Evolutionary conservation across 2,329 filamentous ascomycete genomes (phyloP).

Genomic region (Catunica adiposa): DNA sequence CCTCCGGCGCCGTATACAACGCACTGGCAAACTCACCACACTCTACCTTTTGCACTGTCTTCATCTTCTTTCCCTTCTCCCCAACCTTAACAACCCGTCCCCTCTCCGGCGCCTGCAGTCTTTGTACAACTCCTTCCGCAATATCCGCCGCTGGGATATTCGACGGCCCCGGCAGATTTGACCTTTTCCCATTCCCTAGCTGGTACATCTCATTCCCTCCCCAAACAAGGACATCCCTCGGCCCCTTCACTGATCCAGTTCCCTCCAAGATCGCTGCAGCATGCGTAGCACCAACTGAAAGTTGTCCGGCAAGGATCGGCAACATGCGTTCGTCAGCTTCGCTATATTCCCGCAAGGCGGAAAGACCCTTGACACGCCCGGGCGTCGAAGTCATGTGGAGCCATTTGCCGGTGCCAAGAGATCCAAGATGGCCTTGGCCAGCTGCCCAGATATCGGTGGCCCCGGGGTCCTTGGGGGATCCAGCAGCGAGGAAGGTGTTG

Average conservation of each 20-base stretch:
- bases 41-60: slow-evolving; percentile 72
- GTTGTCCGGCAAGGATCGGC: slow-evolving; percentile 58
- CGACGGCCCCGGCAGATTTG: slow-evolving; percentile 56
- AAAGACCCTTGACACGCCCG: slow-evolving; percentile 67
- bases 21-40: slow-evolving; percentile 71
- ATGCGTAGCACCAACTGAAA: slow-evolving; percentile 68
- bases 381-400: slow-evolving; percentile 68
- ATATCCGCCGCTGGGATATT: slow-evolving; percentile 66
- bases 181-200: slow-evolving; percentile 77
- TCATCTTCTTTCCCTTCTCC: slow-evolving; percentile 49
- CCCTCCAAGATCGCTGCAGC: slow-evolving; percentile 72
- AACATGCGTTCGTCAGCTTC: slow-evolving; percentile 49
- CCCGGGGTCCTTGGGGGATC: slow-evolving; percentile 29
- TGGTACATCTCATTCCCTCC: slow-evolving; percentile 91
- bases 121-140: slow-evolving; percentile 42
- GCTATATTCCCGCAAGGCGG: slow-evolving; percentile 73
- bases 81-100: slow-evolving; percentile 47
- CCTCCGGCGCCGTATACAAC: slow-evolving; percentile 48
- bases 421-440: slow-evolving; percentile 70
- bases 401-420: slow-evolving; percentile 74
- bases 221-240: slow-evolving; percentile 81
- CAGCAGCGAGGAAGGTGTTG: slow-evolving; percentile 69
- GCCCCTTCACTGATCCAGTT: slow-evolving; percentile 38
- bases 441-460: slow-evolving; percentile 74
- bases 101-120: slow-evolving; percentile 66